Base-by-base conservation (phyloP, 2,329 filamentous ascomycete genomes). In the Talaromyces sp. region DNA sequence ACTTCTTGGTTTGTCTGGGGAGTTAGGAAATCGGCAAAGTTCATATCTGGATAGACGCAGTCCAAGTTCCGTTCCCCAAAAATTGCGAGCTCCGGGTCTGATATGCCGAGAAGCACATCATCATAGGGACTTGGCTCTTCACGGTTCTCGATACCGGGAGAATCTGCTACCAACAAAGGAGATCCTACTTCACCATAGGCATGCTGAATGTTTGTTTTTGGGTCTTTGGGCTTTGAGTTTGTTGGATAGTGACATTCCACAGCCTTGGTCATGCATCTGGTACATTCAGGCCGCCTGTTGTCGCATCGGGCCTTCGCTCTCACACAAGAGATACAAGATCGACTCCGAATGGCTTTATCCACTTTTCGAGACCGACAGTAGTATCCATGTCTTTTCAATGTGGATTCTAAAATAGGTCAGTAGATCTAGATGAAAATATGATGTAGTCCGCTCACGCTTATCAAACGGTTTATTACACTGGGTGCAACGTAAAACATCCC, bases 301-400 rank as follows among this genome's bases (percentile, higher is more conserved):
- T 78, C 75, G 62, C 76, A 79, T 29, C 73, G 72, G 14, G 67
- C 65, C 65, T 79, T 79, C 2, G 61, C 63, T 65, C 61, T 72
- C 3, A 69, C 73, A 65, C 77, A 79, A 38, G 68, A 64, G 19
- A 72, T 57, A 65, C 76, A 79, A 53, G 76, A 76, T 38, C 74
- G 68, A 62, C 67, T 38, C 12, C 72, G 67, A 53, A 54, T 59
- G 21, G 62, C 62, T 2, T 19, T 62, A 48, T 66, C 65, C 54
- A 32, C 58, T 64, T 64, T 71, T 62, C 74, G 68, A 66, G 75
- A 76, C 21, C 76, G 75, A 64, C 77, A 79, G 48, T 79, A 79
- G 62, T 79, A 79, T 51, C 73, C 72, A 69, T 79, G 76, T 67
- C 77, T 74, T 64, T 77, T 79, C 61, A 78, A 62, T 10, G 76